Percentiles rank a stretch among this genome's conserved stretches.
Conservation (phyloP, 768 basidiomycete genomes). For the Chlorophyllum brunneum region DNA sequence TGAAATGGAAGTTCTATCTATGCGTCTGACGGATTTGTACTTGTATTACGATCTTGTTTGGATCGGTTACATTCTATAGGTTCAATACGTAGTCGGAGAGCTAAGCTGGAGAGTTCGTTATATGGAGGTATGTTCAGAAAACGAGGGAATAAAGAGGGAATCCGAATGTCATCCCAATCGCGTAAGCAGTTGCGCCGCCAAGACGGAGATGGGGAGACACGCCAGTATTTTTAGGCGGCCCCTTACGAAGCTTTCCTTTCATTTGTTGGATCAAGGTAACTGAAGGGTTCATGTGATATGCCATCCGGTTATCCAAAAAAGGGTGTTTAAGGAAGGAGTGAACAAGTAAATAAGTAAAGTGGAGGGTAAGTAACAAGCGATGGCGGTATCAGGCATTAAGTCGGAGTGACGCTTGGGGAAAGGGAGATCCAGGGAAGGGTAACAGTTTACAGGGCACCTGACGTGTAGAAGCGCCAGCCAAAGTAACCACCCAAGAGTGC, state of each 20-base stretch:
- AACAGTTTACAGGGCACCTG: constrained; percentile 37
- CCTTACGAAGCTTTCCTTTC: neutral
- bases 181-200: no score
- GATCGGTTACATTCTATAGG: no score
- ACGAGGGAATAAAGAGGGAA: no score
- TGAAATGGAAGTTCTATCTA: neutral
- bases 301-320: constrained; percentile 10
- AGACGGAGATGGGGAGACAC: no score
- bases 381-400: constrained; percentile 12
- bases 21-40: no score
- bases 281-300: constrained; percentile 1
- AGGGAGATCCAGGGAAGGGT: constrained; percentile 8
- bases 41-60: no score
- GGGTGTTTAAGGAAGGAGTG: neutral
- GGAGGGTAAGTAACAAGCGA: constrained; percentile 9
- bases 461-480: constrained; percentile 75
- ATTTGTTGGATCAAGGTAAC: neutral
- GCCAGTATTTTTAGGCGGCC: no score
- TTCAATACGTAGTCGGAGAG: no score
- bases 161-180: no score
- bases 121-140: no score
- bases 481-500: constrained; percentile 81
- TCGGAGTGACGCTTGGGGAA: constrained; percentile 4
- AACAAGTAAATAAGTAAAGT: constrained; percentile 9
- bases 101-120: no score